Percentiles rank a stretch among this genome's conserved stretches.
These are phyloP conservation scores for Vachellia pachyceras DNA, from an alignment of 306 rosid species.

Conservation along the genomic window DNA sequence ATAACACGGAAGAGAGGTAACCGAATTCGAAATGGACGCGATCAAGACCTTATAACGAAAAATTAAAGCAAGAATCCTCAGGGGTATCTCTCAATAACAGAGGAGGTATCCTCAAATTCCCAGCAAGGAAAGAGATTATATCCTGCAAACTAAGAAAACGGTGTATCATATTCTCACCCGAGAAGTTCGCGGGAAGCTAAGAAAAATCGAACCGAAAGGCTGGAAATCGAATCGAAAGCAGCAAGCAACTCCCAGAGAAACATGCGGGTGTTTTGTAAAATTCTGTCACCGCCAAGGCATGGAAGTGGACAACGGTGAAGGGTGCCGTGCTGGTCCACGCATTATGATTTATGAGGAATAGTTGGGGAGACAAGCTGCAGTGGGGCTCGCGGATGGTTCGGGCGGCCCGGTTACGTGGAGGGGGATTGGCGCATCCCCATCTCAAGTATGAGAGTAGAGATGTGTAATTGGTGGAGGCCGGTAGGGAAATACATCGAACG, in stretches of 20 bases:
- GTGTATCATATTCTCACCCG: conserved; percentile 56
- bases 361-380: conserved; percentile 39
- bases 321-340: conserved; percentile 29
- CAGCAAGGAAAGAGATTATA: background rate
- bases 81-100: conserved; percentile 23
- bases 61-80: conserved; percentile 24
- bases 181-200: conserved; percentile 21
- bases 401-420: background rate
- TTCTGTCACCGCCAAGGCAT: conserved; percentile 61
- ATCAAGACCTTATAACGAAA: background rate
- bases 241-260: conserved; percentile 27
- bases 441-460: conserved; percentile 18
- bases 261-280: conserved; percentile 52
- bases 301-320: conserved; percentile 52
- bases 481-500: conserved; percentile 34
- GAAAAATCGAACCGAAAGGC: conserved; percentile 26
- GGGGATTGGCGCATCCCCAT: background rate
- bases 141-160: conserved; percentile 19
- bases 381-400: conserved; percentile 27
- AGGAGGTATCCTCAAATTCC: background rate
- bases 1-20: conserved; percentile 21
- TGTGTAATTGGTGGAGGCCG: conserved; percentile 41
- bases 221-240: conserved; percentile 50
- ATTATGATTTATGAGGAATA: conserved; percentile 30
- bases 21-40: conserved; percentile 34